Conservation (phyloP, 306 rosid genomes). For the Abrus pulchellus region DNA sequence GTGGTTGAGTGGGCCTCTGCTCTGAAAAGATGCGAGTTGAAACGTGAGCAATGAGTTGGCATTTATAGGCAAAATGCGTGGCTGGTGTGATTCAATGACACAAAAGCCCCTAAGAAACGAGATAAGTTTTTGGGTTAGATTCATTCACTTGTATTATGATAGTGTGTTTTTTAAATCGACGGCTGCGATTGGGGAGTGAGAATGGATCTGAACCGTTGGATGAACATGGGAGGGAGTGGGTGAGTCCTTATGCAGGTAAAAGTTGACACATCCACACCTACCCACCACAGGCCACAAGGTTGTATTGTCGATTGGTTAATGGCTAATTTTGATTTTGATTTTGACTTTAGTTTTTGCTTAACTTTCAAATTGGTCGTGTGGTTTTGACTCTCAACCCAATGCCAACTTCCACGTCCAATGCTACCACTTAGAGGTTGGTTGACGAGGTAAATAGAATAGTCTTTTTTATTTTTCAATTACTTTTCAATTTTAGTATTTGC, state of each 20-base stretch:
- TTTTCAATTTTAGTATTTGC: too few species aligned
- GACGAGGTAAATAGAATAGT: too few species aligned
- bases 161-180: neutral
- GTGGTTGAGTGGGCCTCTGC: neutral
- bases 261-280: neutral
- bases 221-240: neutral
- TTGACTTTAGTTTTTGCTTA: neutral
- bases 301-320: neutral
- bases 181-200: neutral
- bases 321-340: constrained; percentile 9
- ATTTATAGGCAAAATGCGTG: constrained; percentile 9
- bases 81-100: neutral
- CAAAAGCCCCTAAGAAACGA: constrained; percentile 3
- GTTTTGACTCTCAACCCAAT: neutral
- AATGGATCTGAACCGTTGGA: constrained; percentile 23
- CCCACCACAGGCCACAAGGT: too few species aligned
- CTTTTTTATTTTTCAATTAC: too few species aligned
- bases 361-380: neutral
- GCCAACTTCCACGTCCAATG: neutral
- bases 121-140: constrained; percentile 33
- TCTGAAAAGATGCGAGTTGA: constrained; percentile 24
- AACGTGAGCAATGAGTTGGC: neutral
- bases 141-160: constrained; percentile 8
- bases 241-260: neutral
- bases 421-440: too few species aligned